A percentile compares a stretch with the other conserved stretches of the same genome.
phyloP scores from a whole-genome alignment of 2,329 filamentous ascomycete species.

The Colletotrichum orchidophilum region DNA sequence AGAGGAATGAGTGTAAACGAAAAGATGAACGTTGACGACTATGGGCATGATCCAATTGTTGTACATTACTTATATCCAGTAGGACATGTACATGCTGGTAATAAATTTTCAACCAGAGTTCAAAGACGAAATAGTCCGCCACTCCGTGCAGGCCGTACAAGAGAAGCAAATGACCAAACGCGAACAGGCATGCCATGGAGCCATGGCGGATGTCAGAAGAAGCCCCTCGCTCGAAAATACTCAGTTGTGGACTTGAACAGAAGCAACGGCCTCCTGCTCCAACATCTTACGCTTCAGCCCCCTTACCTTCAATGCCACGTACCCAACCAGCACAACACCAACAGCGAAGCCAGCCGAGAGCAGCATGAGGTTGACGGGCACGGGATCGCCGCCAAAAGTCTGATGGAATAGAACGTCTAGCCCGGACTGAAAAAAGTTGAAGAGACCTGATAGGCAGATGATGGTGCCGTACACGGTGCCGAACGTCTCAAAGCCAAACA shows the following conservation, averaged over 20 bases:
- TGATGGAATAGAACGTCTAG: conserved; percentile 82
- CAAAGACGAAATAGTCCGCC: neutral
- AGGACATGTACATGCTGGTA: neutral
- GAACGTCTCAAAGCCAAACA: conserved; percentile 91
- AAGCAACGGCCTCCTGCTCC: conserved; percentile 33
- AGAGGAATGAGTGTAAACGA: no score
- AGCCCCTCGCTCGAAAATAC: neutral
- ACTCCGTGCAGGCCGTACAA: conserved; percentile 3
- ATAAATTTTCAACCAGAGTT: neutral
- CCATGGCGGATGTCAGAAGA: neutral
- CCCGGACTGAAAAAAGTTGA: conserved; percentile 85
- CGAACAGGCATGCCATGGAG: neutral
- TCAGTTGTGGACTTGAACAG: conserved; percentile 1
- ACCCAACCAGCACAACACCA: conserved; percentile 73
- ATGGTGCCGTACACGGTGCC: conserved; percentile 94
- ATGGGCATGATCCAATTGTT: neutral
- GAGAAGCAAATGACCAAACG: neutral
- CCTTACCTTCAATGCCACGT: conserved; percentile 61
- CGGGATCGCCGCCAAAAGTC: conserved; percentile 75
- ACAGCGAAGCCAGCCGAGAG: conserved; percentile 69
- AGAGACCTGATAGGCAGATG: conserved; percentile 83
- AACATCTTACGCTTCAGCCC: conserved; percentile 43
- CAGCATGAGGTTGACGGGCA: conserved; percentile 80
- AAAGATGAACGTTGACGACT: neutral
- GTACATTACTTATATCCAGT: neutral